Conservation (phyloP, 306 rosid species). For the Arachis hypogaea region DNA sequence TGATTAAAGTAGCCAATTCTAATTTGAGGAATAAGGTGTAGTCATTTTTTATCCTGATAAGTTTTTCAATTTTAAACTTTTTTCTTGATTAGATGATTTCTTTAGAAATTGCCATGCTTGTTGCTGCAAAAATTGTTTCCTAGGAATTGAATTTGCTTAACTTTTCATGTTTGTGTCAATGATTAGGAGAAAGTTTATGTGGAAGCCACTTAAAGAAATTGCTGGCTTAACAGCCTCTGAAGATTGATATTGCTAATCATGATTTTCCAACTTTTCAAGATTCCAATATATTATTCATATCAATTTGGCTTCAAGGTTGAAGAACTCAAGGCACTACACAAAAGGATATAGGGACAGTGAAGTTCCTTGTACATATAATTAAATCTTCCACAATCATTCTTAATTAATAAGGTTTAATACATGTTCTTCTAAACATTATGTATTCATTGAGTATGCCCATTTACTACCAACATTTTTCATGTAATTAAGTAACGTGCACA, state of each 20-base stretch:
- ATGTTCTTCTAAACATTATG: constrained; percentile 28
- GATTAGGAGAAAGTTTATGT: constrained; percentile 81
- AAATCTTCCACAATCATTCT: constrained; percentile 33
- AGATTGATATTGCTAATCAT: constrained; percentile 26
- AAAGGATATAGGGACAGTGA: neutral
- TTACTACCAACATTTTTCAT: too few relatives aligned
- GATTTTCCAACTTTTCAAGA: constrained; percentile 9
- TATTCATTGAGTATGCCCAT: too few relatives aligned
- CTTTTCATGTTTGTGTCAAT: constrained; percentile 16
- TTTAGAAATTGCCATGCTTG: constrained; percentile 2
- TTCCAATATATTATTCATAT: constrained; percentile 3
- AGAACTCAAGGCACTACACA: constrained; percentile 18
- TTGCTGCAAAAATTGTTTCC: neutral
- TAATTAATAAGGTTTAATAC: constrained; percentile 34
- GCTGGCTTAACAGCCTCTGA: constrained; percentile 60
- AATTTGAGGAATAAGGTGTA: too few relatives aligned
- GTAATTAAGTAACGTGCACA: too few relatives aligned
- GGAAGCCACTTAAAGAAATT: constrained; percentile 90
- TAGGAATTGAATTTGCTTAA: constrained; percentile 9
- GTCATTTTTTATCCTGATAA: neutral
- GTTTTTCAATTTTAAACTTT: neutral
- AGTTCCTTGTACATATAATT: constrained; percentile 49
- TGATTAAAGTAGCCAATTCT: too few relatives aligned
- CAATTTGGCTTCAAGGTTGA: constrained; percentile 14
- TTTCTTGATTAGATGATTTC: neutral